Evolutionary conservation across 1,284 basidiomycete species (phyloP).

Genomic region (Fomitopsis betulina): DNA sequence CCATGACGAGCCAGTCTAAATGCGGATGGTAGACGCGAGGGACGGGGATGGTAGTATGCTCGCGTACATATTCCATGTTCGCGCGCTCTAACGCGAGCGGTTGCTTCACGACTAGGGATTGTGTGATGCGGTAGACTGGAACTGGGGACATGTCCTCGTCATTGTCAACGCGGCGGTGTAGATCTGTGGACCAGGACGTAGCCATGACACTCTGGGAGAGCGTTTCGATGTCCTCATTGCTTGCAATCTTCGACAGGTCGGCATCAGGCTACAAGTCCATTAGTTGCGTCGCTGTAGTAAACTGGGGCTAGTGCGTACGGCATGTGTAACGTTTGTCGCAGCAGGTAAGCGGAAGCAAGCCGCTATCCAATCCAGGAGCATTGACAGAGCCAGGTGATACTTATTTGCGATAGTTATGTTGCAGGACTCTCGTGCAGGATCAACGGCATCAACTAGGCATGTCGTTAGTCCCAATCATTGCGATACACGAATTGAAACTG

Average conservation of each 20-base stretch:
- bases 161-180: not conserved
- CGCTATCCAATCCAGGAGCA: not conserved
- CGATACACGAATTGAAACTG: not conserved
- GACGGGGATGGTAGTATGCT: not conserved
- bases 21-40: not conserved
- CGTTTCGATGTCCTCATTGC: not conserved
- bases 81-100: not conserved
- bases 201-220: not conserved
- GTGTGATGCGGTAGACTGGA: not conserved
- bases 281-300: not conserved
- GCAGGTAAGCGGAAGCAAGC: not conserved
- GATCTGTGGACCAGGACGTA: not conserved
- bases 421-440: not conserved
- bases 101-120: not conserved
- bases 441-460: not conserved
- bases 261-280: not conserved
- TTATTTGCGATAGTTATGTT: not conserved
- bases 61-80: not conserved
- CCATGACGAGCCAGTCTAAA: not conserved
- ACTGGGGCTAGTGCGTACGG: not conserved
- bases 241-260: not conserved
- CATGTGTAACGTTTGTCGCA: not conserved
- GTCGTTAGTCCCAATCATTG: not conserved
- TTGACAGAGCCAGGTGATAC: not conserved
- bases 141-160: not conserved